These are phyloP conservation scores for Beauveria varroae DNA, from an alignment of 2,329 filamentous ascomycete species.

Conservation along the genomic window DNA sequence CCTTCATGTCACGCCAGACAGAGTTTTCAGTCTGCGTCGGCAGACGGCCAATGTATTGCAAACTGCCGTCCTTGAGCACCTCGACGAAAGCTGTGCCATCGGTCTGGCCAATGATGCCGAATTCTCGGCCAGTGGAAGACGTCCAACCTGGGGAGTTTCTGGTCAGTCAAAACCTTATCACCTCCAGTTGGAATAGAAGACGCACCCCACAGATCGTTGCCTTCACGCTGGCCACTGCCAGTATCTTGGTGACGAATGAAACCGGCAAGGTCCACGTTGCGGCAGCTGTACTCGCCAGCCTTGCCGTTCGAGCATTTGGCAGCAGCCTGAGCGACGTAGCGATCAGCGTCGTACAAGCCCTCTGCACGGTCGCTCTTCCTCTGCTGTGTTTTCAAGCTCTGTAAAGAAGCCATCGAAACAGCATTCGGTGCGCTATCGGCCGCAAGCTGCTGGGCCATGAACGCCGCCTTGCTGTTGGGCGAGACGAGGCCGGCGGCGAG, in stretches of 20 bases:
- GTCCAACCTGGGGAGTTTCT: slow-evolving; percentile 12
- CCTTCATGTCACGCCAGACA: slow-evolving; percentile 34
- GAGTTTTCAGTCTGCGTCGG: slow-evolving; percentile 30
- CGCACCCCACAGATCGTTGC: slow-evolving; percentile 27
- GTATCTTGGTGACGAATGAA: slow-evolving; percentile 30
- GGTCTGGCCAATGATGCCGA: slow-evolving; percentile 36
- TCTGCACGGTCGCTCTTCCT: background rate
- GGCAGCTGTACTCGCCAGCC: slow-evolving; percentile 25
- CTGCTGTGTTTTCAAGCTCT: background rate
- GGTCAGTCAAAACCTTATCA: no score
- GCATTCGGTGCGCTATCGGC: slow-evolving; percentile 7
- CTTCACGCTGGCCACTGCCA: slow-evolving; percentile 25
- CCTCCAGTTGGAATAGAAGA: background rate
- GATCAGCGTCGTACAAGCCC: slow-evolving; percentile 12
- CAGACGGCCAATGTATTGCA: slow-evolving; percentile 37
- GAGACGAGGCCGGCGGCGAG: background rate
- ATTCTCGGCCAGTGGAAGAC: slow-evolving; percentile 31
- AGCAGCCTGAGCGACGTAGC: slow-evolving; percentile 11
- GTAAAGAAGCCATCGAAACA: background rate
- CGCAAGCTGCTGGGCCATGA: background rate
- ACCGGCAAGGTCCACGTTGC: slow-evolving; percentile 28
- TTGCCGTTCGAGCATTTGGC: slow-evolving; percentile 23
- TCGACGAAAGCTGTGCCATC: slow-evolving; percentile 42
- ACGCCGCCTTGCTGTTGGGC: background rate
- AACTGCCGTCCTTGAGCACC: slow-evolving; percentile 31